Evolutionary conservation across 805 yeast genomes (phyloP), one percentile per base, ranked within the genome.

Genomic region (Vanderwaltozyma polyspora): DNA sequence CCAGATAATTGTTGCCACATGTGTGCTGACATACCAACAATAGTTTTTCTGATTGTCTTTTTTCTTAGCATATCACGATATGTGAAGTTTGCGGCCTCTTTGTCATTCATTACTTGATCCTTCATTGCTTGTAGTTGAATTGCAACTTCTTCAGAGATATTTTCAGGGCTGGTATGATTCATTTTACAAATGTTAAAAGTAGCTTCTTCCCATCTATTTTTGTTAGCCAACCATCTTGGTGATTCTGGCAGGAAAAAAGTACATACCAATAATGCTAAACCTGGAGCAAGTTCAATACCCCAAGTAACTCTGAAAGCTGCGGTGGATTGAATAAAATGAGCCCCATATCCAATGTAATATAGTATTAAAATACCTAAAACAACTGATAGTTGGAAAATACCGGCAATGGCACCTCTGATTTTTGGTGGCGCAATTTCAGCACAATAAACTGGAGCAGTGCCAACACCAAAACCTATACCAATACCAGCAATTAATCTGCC

Each of bases 371-470:
- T 77, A 52, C 93, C 91, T 29, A 77, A 66, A 19, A 79, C 76
- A 44, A 79, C 74, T 25, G 78, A 70, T 18, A 81, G 70, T 35
- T 87, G 87, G 59, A 79, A 82, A 50, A 79, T 60, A 46, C 72
- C 70, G 36, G 79, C 84, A 43, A 79, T 60, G 42, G 68, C 62
- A 45, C 89, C 89, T 63, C 87, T 72, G 41, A 64, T 66, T 40
- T 70, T 72, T 9, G 84, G 71, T 39, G 69, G 70, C 27, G 86
- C 70, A 58, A 76, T 69, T 58, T 82, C 94, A 2, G 89, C 69
- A 54, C 79, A 87, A 74, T 82, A 82, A 42, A 79, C 77, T 11
- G 93, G 93, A 37, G 79, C 78, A 23, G 86, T 77, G n/a, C 86
- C 74, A 12, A 87, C 78, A 52, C 74, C 73, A 52, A 79, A 56